Evolutionary conservation across 768 basidiomycete species (phyloP).

Genomic region (Tubosaeta sp.): DNA sequence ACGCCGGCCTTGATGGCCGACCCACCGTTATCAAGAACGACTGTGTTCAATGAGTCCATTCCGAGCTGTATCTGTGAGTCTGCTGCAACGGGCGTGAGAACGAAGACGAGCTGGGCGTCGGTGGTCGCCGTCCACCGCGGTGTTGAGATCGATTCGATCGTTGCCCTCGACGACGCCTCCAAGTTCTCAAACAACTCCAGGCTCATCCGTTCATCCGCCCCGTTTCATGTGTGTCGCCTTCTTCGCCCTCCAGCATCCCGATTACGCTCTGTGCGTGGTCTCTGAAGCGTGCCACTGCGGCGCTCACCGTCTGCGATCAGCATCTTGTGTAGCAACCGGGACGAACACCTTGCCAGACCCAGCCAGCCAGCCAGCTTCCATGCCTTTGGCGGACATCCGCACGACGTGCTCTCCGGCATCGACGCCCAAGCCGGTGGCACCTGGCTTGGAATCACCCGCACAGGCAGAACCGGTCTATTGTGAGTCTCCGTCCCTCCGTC

Average conservation of each 20-base stretch:
- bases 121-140: not conserved
- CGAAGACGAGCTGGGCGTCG: not conserved
- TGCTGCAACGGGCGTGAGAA: constrained; percentile 16
- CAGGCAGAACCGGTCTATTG: constrained; percentile 70
- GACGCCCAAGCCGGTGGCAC: constrained; percentile 74
- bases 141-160: constrained; percentile 2
- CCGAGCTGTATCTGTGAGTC: not conserved
- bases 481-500: constrained; percentile 35
- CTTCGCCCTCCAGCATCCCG: constrained; percentile 71
- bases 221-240: constrained; percentile 59
- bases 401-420: constrained; percentile 64
- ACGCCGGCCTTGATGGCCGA: constrained; percentile 75
- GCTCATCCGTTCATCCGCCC: not conserved
- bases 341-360: constrained; percentile 67
- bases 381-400: constrained; percentile 43
- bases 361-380: constrained; percentile 66
- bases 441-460: constrained; percentile 70
- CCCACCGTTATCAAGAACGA: constrained; percentile 88
- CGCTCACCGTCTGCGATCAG: constrained; percentile 32
- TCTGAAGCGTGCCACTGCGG: not conserved
- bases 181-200: not conserved
- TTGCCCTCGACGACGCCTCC: not conserved
- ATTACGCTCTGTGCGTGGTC: constrained; percentile 65
- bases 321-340: constrained; percentile 72
- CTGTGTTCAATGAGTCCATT: constrained; percentile 28